phyloP scores from a whole-genome alignment of 129 eudicot species.

The Flaveria bidentis region DNA sequence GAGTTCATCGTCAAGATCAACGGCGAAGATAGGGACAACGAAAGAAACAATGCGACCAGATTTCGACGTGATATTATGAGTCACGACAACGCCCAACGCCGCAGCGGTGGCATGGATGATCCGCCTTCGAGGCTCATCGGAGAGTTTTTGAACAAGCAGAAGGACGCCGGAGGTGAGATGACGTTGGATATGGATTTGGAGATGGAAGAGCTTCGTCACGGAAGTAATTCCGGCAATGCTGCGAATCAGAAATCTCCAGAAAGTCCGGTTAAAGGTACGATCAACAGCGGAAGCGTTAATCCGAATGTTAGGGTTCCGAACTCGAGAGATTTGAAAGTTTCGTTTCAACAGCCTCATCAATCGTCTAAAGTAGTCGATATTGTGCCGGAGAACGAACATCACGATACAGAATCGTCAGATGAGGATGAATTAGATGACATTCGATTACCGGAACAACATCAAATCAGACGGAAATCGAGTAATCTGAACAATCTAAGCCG shows the following conservation, averaged over 20 bases:
- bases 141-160: conserved; percentile 54
- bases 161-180: conserved; percentile 46
- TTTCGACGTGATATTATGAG: neutral
- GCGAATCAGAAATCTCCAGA: conserved; percentile 19
- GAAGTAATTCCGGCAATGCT: conserved; percentile 10
- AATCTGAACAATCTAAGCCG: conserved; percentile 12
- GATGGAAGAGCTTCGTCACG: conserved; percentile 55
- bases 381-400: conserved; percentile 12
- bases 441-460: conserved; percentile 24
- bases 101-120: conserved; percentile 38
- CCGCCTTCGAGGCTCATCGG: conserved; percentile 65
- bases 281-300: conserved; percentile 17
- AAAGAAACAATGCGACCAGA: conserved; percentile 12
- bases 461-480: conserved; percentile 33
- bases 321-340: conserved; percentile 44
- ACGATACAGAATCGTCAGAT: conserved; percentile 20
- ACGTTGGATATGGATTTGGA: conserved; percentile 67
- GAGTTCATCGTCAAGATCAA: conserved; percentile 40
- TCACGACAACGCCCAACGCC: neutral
- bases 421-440: conserved; percentile 21
- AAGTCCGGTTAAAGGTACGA: conserved; percentile 17
- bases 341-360: conserved; percentile 43
- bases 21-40: conserved; percentile 26
- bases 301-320: conserved; percentile 14
- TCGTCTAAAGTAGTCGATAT: conserved; percentile 37